Percentiles rank a stretch among this genome's conserved stretches.
phyloP scores from a whole-genome alignment of 169 alveolate species.

The Plasmodium chabaudi region DNA sequence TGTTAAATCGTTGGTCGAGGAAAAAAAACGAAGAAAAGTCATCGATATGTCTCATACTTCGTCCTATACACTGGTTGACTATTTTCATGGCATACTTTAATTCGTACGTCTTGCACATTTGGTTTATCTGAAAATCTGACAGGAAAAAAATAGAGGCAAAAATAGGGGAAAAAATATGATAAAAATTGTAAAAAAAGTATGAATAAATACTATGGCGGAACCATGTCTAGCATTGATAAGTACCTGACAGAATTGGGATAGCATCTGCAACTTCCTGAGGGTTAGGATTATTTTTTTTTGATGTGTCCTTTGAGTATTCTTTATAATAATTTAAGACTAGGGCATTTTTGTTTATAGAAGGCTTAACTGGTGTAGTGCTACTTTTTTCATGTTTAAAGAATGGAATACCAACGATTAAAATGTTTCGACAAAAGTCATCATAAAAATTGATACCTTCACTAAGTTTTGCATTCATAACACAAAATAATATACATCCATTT shows the following conservation, averaged over 20 bases:
- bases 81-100: slow-evolving; percentile 91
- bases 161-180: neutral
- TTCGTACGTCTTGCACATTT: slow-evolving; percentile 81
- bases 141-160: neutral
- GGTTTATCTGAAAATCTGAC: slow-evolving; percentile 6
- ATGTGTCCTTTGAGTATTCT: slow-evolving; percentile 32
- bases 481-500: slow-evolving; percentile 92
- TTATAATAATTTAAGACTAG: slow-evolving; percentile 69
- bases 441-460: slow-evolving; percentile 98
- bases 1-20: slow-evolving; percentile 90
- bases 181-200: neutral
- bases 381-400: slow-evolving; percentile 85
- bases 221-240: too few relatives aligned
- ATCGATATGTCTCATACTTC: slow-evolving; percentile 96
- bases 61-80: slow-evolving; percentile 97
- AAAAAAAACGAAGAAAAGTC: slow-evolving; percentile 95
- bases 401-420: slow-evolving; percentile 96
- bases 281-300: neutral
- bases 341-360: slow-evolving; percentile 52
- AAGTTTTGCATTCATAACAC: slow-evolving; percentile 86
- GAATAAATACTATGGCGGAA: neutral
- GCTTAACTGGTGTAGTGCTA: neutral
- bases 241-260: neutral
- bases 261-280: neutral
- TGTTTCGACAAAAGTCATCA: slow-evolving; percentile 94